These are phyloP conservation scores for Blastobotrys aristatus DNA, from an alignment of 1,139 yeast species.

Conservation along the genomic window DNA sequence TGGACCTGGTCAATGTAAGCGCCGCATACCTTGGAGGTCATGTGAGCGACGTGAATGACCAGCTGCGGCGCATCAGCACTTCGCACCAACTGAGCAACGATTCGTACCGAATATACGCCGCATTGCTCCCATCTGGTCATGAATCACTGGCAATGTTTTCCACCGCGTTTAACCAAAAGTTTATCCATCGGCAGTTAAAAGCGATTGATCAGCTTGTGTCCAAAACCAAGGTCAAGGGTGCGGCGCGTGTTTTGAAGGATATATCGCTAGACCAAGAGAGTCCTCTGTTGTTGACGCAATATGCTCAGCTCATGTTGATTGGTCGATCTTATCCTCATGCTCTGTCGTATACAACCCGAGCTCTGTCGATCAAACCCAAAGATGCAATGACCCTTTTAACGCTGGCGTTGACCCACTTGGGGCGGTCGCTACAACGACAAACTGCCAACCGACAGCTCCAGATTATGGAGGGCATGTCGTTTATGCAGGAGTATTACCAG, in stretches of 20 bases:
- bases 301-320: conserved; percentile 76
- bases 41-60: conserved; percentile 48
- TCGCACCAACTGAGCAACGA: conserved; percentile 72
- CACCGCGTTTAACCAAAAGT: conserved; percentile 82
- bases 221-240: conserved; percentile 58
- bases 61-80: conserved; percentile 58
- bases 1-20: conserved; percentile 61
- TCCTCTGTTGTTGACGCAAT: conserved; percentile 68
- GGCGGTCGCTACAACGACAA: conserved; percentile 86
- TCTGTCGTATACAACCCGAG: conserved; percentile 57
- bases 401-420: conserved; percentile 78
- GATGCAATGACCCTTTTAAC: conserved; percentile 78
- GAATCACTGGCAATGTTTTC: conserved; percentile 57
- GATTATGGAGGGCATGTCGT: conserved; percentile 79
- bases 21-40: conserved; percentile 56
- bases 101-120: conserved; percentile 59
- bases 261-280: conserved; percentile 43
- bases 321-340: conserved; percentile 80
- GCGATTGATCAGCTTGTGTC: conserved; percentile 70
- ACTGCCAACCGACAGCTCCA: conserved; percentile 83
- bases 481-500: conserved; percentile 63
- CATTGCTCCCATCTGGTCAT: conserved; percentile 61
- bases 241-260: conserved; percentile 51
- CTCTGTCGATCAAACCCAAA: conserved; percentile 40
- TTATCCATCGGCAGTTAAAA: conserved; percentile 79